These are phyloP conservation scores for Brassica carinata DNA, from an alignment of 345 rosid genomes.

Conservation along the genomic window DNA sequence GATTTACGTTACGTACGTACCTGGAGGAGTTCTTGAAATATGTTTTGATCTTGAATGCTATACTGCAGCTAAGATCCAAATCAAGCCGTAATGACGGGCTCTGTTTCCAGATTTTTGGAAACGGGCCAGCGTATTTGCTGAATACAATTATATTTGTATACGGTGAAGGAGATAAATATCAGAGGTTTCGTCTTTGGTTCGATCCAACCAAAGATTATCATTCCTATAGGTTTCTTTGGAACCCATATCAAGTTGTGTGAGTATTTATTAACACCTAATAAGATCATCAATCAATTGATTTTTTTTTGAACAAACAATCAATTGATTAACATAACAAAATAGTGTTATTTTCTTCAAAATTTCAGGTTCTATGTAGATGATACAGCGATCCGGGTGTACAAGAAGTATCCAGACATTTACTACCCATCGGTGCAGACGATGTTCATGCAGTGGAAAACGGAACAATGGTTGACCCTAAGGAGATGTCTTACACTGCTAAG, in stretches of 20 bases:
- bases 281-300: neutral
- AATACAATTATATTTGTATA: slow-evolving; percentile 35
- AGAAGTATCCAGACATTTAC: slow-evolving; percentile 22
- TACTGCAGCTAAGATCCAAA: slow-evolving; percentile 33
- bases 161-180: slow-evolving; percentile 40
- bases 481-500: slow-evolving; percentile 46
- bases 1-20: slow-evolving; percentile 6
- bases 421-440: slow-evolving; percentile 41
- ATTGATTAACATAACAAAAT: neutral
- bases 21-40: neutral
- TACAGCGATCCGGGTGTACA: slow-evolving; percentile 44
- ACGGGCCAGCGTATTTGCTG: slow-evolving; percentile 33
- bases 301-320: neutral
- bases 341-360: neutral
- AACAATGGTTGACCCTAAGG: slow-evolving; percentile 11
- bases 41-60: slow-evolving; percentile 12
- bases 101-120: slow-evolving; percentile 40
- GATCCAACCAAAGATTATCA: slow-evolving; percentile 42
- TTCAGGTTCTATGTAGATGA: slow-evolving; percentile 47
- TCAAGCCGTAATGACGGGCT: slow-evolving; percentile 41
- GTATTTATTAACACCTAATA: slow-evolving; percentile 3
- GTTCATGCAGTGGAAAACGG: slow-evolving; percentile 30
- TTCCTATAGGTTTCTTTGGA: slow-evolving; percentile 42
- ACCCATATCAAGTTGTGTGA: slow-evolving; percentile 39
- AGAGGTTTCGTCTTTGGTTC: slow-evolving; percentile 42